A percentile compares a stretch with the other conserved stretches of the same genome.
Conservation (phyloP, 805 yeast genomes). For the Starmerella davenportii region DNA sequence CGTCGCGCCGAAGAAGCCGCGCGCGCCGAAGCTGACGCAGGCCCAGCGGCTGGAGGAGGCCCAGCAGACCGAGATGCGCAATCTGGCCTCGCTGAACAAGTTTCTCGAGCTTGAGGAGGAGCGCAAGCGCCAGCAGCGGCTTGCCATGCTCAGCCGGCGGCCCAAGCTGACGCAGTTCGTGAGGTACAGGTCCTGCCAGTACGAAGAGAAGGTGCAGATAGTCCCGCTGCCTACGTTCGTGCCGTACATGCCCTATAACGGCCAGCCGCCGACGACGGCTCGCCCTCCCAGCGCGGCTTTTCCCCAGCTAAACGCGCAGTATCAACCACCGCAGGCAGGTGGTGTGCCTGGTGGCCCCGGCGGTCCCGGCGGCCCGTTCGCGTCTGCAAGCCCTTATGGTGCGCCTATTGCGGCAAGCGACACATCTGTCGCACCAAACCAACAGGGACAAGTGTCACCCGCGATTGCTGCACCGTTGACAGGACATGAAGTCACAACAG, state of each 20-base stretch:
- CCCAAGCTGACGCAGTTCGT: slow-evolving; percentile 42
- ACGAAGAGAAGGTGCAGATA: background rate
- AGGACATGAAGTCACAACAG: too few species aligned
- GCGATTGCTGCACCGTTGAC: too few species aligned
- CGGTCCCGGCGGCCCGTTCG: too few species aligned
- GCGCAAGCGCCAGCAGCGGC: slow-evolving; percentile 61
- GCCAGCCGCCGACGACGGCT: too few species aligned
- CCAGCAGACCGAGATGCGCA: slow-evolving; percentile 61
- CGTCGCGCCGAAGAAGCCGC: slow-evolving; percentile 22
- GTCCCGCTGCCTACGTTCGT: background rate
- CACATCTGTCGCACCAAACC: too few species aligned
- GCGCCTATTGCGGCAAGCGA: too few species aligned
- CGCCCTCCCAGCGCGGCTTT: background rate
- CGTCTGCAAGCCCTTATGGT: too few species aligned
- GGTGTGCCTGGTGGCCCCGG: too few species aligned
- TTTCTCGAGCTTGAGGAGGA: slow-evolving; percentile 74
- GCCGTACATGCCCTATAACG: too few species aligned
- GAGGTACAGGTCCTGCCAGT: slow-evolving; percentile 22
- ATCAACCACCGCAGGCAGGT: too few species aligned
- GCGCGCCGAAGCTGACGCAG: slow-evolving; percentile 33
- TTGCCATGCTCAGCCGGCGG: slow-evolving; percentile 48
- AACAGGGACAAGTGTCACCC: too few species aligned
- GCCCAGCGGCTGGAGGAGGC: slow-evolving; percentile 71
- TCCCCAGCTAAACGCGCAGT: background rate
- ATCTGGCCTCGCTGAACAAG: slow-evolving; percentile 50